Conservation (phyloP, 306 rosid genomes). For the Quercus parvula region DNA sequence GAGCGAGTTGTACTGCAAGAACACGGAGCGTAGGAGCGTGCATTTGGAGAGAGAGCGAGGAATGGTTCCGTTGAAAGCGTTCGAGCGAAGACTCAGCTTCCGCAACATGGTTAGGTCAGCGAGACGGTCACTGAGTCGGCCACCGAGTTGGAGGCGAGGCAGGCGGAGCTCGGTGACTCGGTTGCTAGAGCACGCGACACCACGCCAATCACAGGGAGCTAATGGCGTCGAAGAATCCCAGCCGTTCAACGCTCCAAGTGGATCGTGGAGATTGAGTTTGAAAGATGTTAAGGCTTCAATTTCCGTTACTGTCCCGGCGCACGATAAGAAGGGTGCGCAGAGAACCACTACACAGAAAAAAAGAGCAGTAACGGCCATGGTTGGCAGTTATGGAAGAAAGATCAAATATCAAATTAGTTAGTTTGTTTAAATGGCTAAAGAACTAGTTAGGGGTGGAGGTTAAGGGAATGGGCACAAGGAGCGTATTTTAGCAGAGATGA, state of each 20-base stretch:
- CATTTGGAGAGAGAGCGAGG: conserved; percentile 67
- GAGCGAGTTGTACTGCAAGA: conserved; percentile 70
- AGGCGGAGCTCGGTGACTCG: conserved; percentile 74
- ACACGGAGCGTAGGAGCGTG: conserved; percentile 54
- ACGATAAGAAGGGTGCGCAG: conserved; percentile 49
- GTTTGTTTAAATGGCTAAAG: not conserved
- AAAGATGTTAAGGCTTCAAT: conserved; percentile 68
- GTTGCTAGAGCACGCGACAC: conserved; percentile 39
- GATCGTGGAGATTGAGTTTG: conserved; percentile 69
- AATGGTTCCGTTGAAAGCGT: conserved; percentile 71
- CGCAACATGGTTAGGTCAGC: conserved; percentile 52
- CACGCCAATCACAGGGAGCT: conserved; percentile 96
- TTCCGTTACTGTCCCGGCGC: conserved; percentile 55
- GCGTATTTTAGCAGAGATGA: conserved; percentile 38
- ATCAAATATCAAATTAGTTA: not conserved
- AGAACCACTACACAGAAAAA: conserved; percentile 24
- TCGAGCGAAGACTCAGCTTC: conserved; percentile 74
- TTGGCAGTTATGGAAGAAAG: not conserved
- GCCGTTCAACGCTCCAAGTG: conserved; percentile 51
- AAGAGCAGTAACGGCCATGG: conserved; percentile 21
- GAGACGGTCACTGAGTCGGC: conserved; percentile 59
- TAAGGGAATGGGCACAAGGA: conserved; percentile 17
- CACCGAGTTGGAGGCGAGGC: conserved; percentile 76
- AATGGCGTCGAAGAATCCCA: conserved; percentile 74
- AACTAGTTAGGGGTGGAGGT: conserved; percentile 9